Evolutionary conservation across 2,329 filamentous ascomycete genomes (phyloP).

Genomic region (Dryadomyces quercus-mongolicae): DNA sequence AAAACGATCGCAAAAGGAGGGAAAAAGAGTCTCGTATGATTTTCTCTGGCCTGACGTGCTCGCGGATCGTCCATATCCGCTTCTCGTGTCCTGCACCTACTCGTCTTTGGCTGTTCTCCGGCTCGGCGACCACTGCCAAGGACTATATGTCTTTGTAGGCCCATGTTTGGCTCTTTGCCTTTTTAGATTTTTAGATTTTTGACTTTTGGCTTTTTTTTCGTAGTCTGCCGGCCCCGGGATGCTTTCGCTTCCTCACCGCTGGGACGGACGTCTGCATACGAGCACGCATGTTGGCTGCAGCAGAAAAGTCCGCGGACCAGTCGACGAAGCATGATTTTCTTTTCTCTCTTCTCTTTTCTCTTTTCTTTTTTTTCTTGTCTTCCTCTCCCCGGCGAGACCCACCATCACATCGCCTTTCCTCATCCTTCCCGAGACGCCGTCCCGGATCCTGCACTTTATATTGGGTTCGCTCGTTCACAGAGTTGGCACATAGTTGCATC

Average conservation of each 20-base stretch:
- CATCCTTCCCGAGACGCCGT: conserved; percentile 4
- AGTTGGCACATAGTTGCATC: neutral
- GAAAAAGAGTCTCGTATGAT: neutral
- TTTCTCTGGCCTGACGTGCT: neutral
- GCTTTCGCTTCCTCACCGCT: neutral
- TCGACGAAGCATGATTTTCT: neutral
- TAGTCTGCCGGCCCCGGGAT: neutral
- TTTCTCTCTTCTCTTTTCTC: neutral
- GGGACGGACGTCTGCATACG: neutral
- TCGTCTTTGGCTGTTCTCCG: neutral
- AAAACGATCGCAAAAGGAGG: neutral
- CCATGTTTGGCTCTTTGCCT: too few species aligned
- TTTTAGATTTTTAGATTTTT: too few species aligned
- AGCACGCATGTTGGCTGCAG: neutral
- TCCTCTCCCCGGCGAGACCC: neutral
- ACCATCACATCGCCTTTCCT: neutral
- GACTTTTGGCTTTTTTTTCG: too few species aligned
- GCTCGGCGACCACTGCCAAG: neutral
- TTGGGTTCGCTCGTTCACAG: neutral
- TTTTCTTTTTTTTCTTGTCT: neutral
- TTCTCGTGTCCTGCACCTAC: neutral
- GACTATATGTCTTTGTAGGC: neutral
- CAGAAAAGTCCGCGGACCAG: neutral
- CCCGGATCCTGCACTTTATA: conserved; percentile 2
- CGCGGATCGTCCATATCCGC: neutral